Evolutionary conservation across 805 yeast species (phyloP), one percentile per base, ranked within the genome.

Genomic region (Lachancea sp.): DNA sequence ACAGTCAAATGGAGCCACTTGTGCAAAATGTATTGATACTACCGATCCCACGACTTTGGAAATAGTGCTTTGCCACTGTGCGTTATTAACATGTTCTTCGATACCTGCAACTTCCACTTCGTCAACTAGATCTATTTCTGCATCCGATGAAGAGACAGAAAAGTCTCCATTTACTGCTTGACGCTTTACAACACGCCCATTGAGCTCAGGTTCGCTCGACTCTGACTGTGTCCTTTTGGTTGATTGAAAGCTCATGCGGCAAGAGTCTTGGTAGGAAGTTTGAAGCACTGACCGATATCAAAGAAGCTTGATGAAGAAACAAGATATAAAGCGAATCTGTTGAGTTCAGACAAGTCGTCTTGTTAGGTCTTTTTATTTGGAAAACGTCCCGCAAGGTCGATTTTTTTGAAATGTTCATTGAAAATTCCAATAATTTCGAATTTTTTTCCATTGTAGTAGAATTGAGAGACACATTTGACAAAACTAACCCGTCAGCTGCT

Each of bases 1-100:
- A 32, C 93, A 82, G 57, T 90, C 97, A 60, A 90, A 90, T 50
- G 82, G 79, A 2, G 82, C 78, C n/a, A 86, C 87, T 62, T 85
- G 93, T 10, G 93, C 75, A 58, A 90, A 89, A 63, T 87, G 95
- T 41, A 90, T 81, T 1, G 95, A 85, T 2, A 90, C 96, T 18
- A 89, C 96, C 5, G 87, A 78, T 50, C 81, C 78, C 32, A 89
- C 95, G 2, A 89, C 96, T 42, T 74, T 74, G 39, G 86, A 80
- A 41, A 89, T 87, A 0, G 96, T 85, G 32, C 70, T 69, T 57
- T 83, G 90, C 97, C 97, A 89, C 54, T 72, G 69, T 1, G 71
- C 60, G 41, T 68, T 65, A 41, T 63, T 58, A 33, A 54, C 56
- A 16, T 22, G 31, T 11, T 20, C 38, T 27, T 33, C 38, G 15